Conservation (phyloP, 352 stramenopile genomes). For the Globisporangium splendens region DNA sequence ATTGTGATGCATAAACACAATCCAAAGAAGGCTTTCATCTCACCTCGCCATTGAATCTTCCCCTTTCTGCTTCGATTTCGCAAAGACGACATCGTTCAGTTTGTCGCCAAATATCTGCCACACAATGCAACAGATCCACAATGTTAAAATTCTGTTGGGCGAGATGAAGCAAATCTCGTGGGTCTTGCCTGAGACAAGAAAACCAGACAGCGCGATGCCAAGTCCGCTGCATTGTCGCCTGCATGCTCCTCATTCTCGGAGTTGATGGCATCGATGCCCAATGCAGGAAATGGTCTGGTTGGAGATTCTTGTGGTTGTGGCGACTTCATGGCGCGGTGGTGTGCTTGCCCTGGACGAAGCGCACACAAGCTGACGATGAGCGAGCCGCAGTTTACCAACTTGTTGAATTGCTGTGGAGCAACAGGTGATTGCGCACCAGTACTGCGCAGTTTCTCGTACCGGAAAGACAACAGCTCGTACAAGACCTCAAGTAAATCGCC, state of each 20-base stretch:
- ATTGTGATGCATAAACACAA: too few relatives aligned
- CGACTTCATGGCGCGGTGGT: not conserved
- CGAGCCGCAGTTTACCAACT: slow-evolving; percentile 21
- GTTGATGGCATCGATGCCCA: not conserved
- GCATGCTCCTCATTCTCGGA: slow-evolving; percentile 1
- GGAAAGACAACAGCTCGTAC: slow-evolving; percentile 30
- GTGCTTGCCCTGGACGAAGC: slow-evolving; percentile 4
- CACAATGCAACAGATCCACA: slow-evolving; percentile 7
- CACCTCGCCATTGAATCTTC: slow-evolving; percentile 25
- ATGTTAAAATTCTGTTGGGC: not conserved
- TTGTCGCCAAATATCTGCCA: slow-evolving; percentile 57
- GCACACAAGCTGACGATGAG: slow-evolving; percentile 38
- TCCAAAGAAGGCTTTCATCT: too few relatives aligned
- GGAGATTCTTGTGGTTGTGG: slow-evolving; percentile 15
- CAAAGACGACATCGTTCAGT: slow-evolving; percentile 54
- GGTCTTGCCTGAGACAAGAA: slow-evolving; percentile 54
- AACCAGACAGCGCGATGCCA: slow-evolving; percentile 54
- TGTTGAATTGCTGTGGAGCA: slow-evolving; percentile 23
- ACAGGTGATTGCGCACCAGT: not conserved
- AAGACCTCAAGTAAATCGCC: slow-evolving; percentile 32
- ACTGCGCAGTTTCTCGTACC: slow-evolving; percentile 25
- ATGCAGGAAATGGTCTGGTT: not conserved
- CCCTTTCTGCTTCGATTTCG: slow-evolving; percentile 6
- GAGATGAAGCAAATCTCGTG: not conserved
- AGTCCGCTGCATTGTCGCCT: slow-evolving; percentile 26